A percentile compares a stretch with the other conserved stretches of the same genome.
These are phyloP conservation scores for Magnaporthiopsis rhizophila DNA, from an alignment of 2,329 filamentous ascomycete species.

Conservation along the genomic window DNA sequence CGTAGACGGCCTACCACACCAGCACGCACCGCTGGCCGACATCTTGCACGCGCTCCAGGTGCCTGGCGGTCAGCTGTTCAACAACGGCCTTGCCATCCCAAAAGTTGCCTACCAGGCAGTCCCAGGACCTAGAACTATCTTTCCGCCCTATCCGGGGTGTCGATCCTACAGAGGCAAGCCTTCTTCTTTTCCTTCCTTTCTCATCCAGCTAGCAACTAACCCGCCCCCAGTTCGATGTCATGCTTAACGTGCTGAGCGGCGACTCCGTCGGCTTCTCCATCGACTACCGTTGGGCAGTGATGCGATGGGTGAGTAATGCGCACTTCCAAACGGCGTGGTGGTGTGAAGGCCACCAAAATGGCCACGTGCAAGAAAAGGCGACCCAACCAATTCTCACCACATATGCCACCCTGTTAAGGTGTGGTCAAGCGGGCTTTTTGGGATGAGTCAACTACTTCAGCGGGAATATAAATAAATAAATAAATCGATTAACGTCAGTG, in stretches of 20 bases:
- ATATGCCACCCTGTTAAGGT: too few relatives aligned
- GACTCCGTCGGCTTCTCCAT: neutral
- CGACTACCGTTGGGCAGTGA: too few relatives aligned
- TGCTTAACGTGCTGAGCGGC: neutral
- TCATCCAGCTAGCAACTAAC: neutral
- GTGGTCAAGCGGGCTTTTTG: too few relatives aligned
- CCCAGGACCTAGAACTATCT: neutral
- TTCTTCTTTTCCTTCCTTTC: too few relatives aligned
- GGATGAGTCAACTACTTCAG: too few relatives aligned
- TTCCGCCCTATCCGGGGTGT: neutral
- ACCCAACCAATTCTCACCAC: too few relatives aligned
- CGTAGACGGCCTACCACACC: neutral
- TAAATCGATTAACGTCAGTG: too few relatives aligned
- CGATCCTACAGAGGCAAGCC: slow-evolving; percentile 1
- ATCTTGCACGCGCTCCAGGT: slow-evolving; percentile 7
- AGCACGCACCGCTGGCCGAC: neutral
- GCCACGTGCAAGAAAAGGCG: too few relatives aligned
- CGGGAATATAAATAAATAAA: too few relatives aligned
- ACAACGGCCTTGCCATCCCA: slow-evolving; percentile 1
- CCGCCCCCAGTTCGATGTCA: neutral
- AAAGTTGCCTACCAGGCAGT: neutral
- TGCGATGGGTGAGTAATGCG: too few relatives aligned
- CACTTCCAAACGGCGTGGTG: too few relatives aligned
- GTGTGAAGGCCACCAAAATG: too few relatives aligned
- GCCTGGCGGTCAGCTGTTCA: slow-evolving; percentile 10